Conservation (phyloP, 768 basidiomycete genomes). For the Hypholoma fasciculare region DNA sequence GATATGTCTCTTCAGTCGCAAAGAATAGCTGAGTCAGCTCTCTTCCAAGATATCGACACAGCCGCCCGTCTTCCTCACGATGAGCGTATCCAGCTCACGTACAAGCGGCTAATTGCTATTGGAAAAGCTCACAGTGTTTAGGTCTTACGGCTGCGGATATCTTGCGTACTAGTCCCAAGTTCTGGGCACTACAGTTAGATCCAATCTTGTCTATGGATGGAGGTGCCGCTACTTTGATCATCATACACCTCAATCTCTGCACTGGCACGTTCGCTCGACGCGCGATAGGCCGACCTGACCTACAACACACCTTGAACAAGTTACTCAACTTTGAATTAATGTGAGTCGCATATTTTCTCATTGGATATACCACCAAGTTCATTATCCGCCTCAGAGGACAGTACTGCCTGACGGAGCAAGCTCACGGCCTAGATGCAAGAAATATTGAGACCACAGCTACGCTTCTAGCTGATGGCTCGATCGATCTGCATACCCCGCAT, state of each 20-base stretch:
- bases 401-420: conserved; percentile 43
- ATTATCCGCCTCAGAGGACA: conserved; percentile 36
- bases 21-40: not conserved
- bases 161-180: conserved; percentile 3
- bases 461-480: conserved; percentile 32
- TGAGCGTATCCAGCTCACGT: not conserved
- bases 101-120: conserved; percentile 2
- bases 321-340: conserved; percentile 14
- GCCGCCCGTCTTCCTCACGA: not conserved
- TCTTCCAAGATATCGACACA: not conserved
- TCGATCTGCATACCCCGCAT: conserved; percentile 35
- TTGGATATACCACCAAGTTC: not conserved
- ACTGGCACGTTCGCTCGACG: conserved; percentile 15
- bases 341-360: conserved; percentile 3
- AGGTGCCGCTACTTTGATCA: conserved; percentile 11
- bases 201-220: conserved; percentile 17
- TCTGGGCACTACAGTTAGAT: conserved; percentile 17
- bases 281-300: conserved; percentile 5
- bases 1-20: not conserved
- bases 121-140: not conserved
- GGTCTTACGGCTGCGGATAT: conserved; percentile 5
- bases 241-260: conserved; percentile 19
- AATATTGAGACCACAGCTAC: conserved; percentile 45
- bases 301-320: conserved; percentile 9
- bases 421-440: conserved; percentile 43